These are phyloP conservation scores for Malus hybrid DNA, from an alignment of 331 rosid species.

Conservation along the genomic window DNA sequence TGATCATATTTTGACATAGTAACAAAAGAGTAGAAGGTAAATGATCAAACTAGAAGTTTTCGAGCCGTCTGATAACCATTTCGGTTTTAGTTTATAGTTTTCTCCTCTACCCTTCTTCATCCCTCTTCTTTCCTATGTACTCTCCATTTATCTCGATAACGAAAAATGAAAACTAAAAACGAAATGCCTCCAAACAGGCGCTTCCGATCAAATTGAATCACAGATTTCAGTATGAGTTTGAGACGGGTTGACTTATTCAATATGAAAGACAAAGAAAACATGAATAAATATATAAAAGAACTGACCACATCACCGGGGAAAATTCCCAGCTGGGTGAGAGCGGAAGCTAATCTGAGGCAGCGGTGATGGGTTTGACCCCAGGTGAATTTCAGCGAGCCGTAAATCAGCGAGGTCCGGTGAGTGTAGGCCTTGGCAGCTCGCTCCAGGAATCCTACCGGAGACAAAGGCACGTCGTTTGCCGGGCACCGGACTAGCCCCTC, in stretches of 20 bases:
- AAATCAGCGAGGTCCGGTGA: conserved; percentile 50
- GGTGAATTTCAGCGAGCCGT: conserved; percentile 38
- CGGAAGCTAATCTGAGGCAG: conserved; percentile 62
- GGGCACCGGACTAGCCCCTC: conserved; percentile 55
- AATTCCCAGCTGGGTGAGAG: conserved; percentile 54
- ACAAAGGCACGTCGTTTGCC: conserved; percentile 58
- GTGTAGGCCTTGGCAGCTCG: conserved; percentile 59
- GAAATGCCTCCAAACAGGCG: no score
- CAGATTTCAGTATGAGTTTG: not conserved
- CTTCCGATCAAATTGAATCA: not conserved
- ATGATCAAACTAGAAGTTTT: no score
- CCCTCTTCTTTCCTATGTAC: no score
- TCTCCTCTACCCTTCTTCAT: no score
- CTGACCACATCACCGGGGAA: conserved; percentile 72
- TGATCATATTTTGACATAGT: not conserved
- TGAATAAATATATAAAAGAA: not conserved
- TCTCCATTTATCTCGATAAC: no score
- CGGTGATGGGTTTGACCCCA: conserved; percentile 71
- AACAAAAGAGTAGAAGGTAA: no score
- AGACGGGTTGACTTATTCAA: no score
- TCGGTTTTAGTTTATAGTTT: no score
- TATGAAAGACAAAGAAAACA: not conserved
- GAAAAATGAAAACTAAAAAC: no score
- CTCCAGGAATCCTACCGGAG: conserved; percentile 70
- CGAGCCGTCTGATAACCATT: no score